These are phyloP conservation scores for Lolium multiflorum DNA, from an alignment of 176 grass and related monocot species.

Conservation along the genomic window DNA sequence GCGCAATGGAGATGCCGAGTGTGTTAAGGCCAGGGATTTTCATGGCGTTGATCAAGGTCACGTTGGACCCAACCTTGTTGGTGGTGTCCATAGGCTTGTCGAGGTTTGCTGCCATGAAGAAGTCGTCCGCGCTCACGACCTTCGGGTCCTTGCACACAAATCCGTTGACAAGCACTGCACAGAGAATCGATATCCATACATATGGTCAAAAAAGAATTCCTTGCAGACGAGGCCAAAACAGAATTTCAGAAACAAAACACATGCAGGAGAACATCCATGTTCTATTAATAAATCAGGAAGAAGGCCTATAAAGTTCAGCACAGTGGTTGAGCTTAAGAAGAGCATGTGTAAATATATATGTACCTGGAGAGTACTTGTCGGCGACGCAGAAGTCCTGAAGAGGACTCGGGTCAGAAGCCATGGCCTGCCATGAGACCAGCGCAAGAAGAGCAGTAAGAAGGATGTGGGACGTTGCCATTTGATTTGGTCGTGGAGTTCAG, in stretches of 20 bases:
- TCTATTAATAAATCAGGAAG: not conserved
- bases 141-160: not conserved
- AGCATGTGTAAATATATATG: not conserved
- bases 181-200: not conserved
- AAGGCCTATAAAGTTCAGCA: not conserved
- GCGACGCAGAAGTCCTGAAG: not conserved
- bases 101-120: conserved; percentile 6
- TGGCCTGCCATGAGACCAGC: not conserved
- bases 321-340: not conserved
- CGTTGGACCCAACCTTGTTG: not conserved
- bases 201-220: not conserved
- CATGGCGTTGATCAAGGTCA: conserved; percentile 11
- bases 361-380: not conserved
- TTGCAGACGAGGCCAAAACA: not conserved
- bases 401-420: not conserved
- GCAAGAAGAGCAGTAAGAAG: not conserved
- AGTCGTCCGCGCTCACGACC: not conserved
- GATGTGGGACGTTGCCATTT: not conserved
- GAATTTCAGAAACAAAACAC: not conserved
- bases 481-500: not conserved
- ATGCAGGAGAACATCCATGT: not conserved
- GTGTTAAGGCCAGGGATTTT: not conserved
- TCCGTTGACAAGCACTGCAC: not conserved
- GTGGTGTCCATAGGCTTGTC: not conserved
- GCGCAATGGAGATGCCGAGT: not conserved